These are phyloP conservation scores for Botrytis sinoallii DNA, from an alignment of 2,329 filamentous ascomycete genomes.

Conservation along the genomic window DNA sequence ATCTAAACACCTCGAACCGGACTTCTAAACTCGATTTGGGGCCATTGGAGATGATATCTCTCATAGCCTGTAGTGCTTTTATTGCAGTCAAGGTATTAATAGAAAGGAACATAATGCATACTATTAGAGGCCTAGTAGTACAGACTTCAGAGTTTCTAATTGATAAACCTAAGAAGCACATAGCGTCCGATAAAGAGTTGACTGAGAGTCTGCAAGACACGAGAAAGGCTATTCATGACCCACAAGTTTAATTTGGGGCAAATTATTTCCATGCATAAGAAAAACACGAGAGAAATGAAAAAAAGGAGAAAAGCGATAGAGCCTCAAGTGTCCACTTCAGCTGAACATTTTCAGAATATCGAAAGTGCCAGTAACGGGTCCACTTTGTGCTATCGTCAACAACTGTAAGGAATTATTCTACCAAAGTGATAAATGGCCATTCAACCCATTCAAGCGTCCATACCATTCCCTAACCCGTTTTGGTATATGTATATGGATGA, in stretches of 20 bases:
- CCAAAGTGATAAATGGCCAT: slow-evolving; percentile 9
- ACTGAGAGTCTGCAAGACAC: neutral
- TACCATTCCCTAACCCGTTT: slow-evolving; percentile 10
- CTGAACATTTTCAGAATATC: neutral
- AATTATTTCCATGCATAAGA: neutral
- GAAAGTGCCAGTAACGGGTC: neutral
- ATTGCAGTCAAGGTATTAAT: neutral
- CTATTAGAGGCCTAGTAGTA: neutral
- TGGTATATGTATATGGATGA: slow-evolving; percentile 15
- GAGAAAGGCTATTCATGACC: neutral
- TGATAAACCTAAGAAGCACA: neutral
- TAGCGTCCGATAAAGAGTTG: neutral
- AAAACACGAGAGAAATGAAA: neutral
- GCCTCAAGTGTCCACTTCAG: neutral
- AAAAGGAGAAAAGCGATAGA: neutral
- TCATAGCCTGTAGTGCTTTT: neutral
- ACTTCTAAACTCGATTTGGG: neutral
- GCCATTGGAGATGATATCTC: neutral
- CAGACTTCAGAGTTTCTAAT: neutral
- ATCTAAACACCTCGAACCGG: neutral
- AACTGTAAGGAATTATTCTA: slow-evolving; percentile 7
- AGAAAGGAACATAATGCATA: neutral
- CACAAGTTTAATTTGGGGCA: neutral
- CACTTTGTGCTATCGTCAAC: slow-evolving; percentile 1
- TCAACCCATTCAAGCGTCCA: slow-evolving; percentile 3